Evolutionary conservation across 371 early-diverging fungal genomes (phyloP).

Genomic region (Capillidium heterosporum): DNA sequence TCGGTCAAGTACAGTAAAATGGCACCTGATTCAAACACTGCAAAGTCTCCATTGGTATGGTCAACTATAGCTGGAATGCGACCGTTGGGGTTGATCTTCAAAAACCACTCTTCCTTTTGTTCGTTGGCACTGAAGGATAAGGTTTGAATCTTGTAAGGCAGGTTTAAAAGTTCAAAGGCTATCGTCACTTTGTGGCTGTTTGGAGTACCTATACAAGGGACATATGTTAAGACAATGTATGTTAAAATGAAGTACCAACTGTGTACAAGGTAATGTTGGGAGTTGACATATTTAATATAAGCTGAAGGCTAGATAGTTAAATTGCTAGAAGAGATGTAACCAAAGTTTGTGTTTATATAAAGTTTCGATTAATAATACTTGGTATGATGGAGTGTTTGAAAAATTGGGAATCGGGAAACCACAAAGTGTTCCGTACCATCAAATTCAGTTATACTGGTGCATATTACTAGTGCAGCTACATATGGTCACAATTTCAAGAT

Average conservation of each 20-base stretch:
- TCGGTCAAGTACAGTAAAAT: slow-evolving; percentile 28
- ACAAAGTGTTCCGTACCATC: too few species aligned
- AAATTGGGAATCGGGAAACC: too few species aligned
- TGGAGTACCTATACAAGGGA: not conserved
- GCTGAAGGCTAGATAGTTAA: not conserved
- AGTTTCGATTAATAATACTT: too few species aligned
- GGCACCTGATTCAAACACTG: slow-evolving; percentile 28
- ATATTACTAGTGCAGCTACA: too few species aligned
- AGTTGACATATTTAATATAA: not conserved
- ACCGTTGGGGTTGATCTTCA: slow-evolving; percentile 32
- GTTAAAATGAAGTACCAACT: not conserved
- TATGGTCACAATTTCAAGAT: too few species aligned
- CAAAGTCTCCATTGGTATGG: slow-evolving; percentile 18
- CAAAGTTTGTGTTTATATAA: too few species aligned
- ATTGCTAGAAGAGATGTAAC: too few species aligned
- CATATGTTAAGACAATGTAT: not conserved
- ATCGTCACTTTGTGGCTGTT: slow-evolving; percentile 16
- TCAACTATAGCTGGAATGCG: slow-evolving; percentile 22
- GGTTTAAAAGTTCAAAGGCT: slow-evolving; percentile 20
- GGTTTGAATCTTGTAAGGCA: slow-evolving; percentile 13
- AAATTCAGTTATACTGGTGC: too few species aligned
- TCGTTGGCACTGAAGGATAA: slow-evolving; percentile 16
- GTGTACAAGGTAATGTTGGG: slow-evolving; percentile 6
- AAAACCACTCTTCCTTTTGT: slow-evolving; percentile 28
- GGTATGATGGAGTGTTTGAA: too few species aligned